Conservation (phyloP, 768 basidiomycete genomes). For the Imleria badia region DNA sequence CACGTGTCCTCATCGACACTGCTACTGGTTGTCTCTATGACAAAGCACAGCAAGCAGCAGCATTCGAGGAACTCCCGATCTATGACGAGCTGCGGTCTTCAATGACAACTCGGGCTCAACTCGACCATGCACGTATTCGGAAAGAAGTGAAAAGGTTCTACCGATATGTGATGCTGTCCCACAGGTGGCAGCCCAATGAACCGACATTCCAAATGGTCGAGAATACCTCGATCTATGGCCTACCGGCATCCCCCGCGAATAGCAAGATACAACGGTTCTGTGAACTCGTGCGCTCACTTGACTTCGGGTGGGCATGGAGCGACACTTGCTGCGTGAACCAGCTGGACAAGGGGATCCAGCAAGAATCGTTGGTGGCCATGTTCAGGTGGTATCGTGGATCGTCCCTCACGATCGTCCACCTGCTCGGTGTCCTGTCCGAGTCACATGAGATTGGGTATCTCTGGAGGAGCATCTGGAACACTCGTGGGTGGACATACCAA, state of each 20-base stretch:
- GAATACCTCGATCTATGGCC: not conserved
- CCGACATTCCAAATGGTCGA: not conserved
- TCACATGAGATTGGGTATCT: not conserved
- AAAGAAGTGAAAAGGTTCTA: not conserved
- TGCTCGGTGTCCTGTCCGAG: not conserved
- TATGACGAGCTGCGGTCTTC: too few species aligned
- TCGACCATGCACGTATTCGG: too few species aligned
- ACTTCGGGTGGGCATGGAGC: too few species aligned
- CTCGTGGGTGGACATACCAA: too few species aligned
- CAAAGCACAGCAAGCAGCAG: not conserved
- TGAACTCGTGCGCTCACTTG: not conserved
- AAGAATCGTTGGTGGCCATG: slow-evolving; percentile 14
- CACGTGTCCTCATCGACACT: not conserved
- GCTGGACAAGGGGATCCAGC: not conserved
- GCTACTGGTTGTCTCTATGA: not conserved
- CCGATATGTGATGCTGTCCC: slow-evolving; percentile 2
- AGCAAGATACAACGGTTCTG: not conserved
- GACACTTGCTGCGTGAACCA: slow-evolving; percentile 2
- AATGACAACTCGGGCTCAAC: too few species aligned
- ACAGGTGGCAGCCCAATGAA: not conserved
- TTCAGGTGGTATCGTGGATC: too few species aligned
- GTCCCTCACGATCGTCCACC: too few species aligned
- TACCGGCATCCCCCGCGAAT: not conserved
- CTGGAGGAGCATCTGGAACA: slow-evolving; percentile 12
- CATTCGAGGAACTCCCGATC: too few species aligned